Percentiles rank a stretch among this genome's conserved stretches.
Conservation (phyloP, 129 eudicot species). For the Artemisia annua region DNA sequence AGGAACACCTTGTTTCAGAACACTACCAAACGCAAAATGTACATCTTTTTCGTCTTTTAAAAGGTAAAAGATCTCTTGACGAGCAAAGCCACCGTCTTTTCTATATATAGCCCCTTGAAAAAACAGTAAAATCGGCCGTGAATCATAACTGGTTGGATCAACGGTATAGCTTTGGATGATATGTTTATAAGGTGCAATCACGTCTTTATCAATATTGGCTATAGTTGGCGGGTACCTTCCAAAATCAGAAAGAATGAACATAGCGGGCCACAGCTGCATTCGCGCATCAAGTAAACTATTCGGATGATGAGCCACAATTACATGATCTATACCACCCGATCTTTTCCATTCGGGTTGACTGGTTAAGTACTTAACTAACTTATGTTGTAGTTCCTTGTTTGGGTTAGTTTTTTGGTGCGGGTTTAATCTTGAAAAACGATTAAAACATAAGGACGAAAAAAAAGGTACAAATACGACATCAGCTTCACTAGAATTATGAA, state of each 20-base stretch:
- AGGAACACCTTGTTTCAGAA: constrained; percentile 55
- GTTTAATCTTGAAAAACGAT: constrained; percentile 56
- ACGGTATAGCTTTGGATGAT: constrained; percentile 50
- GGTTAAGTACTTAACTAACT: constrained; percentile 58
- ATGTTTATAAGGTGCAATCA: constrained; percentile 93
- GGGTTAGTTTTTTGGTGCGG: constrained; percentile 41
- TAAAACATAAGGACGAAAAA: constrained; percentile 79
- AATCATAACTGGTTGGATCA: constrained; percentile 63
- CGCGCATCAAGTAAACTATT: constrained; percentile 81
- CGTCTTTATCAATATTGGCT: constrained; percentile 86
- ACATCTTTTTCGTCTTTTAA: constrained; percentile 79
- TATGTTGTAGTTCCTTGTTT: constrained; percentile 55
- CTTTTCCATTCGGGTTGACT: constrained; percentile 78
- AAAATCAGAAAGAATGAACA: constrained; percentile 81
- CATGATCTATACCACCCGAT: constrained; percentile 77
- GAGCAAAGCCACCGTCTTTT: constrained; percentile 81
- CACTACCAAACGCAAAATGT: constrained; percentile 78
- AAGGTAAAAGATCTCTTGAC: constrained; percentile 78
- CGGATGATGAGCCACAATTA: constrained; percentile 84
- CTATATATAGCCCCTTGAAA: constrained; percentile 92
- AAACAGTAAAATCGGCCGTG: constrained; percentile 76
- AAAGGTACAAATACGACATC: constrained; percentile 89
- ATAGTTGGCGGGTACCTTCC: constrained; percentile 90
- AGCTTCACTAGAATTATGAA: constrained; percentile 82
- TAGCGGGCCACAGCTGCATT: constrained; percentile 81